Percentiles rank a stretch among this genome's conserved stretches.
Evolutionary conservation across 148 eudicot species (phyloP).

Genomic region (Rheum nobile): DNA sequence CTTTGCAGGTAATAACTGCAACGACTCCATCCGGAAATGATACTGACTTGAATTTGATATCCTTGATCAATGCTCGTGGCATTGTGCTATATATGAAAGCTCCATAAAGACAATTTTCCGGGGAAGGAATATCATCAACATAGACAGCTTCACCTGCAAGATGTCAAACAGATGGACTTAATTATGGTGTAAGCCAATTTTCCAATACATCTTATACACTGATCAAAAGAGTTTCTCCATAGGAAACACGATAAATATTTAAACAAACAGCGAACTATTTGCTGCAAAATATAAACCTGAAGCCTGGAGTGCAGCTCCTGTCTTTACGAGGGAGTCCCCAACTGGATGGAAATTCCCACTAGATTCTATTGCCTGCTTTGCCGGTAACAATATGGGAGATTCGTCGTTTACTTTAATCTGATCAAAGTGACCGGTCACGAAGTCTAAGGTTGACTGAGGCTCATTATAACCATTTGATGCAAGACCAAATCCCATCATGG

Average conservation of each 20-base stretch:
- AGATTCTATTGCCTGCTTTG: conserved; percentile 57
- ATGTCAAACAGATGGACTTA: not conserved
- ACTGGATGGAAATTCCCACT: conserved; percentile 55
- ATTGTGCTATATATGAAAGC: conserved; percentile 82
- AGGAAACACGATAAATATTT: not conserved
- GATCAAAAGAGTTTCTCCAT: too few species aligned
- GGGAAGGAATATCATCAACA: conserved; percentile 97
- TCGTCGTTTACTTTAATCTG: not conserved
- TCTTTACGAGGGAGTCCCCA: conserved; percentile 63
- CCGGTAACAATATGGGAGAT: conserved; percentile 33
- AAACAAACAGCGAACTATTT: not conserved
- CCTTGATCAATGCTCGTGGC: conserved; percentile 61
- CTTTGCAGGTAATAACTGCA: conserved; percentile 45
- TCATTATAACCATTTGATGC: conserved; percentile 18
- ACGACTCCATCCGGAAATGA: conserved; percentile 35
- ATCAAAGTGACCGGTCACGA: not conserved
- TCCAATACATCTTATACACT: too few species aligned
- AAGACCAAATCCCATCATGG: conserved; percentile 17
- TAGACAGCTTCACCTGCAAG: conserved; percentile 79
- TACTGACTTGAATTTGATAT: conserved; percentile 32
- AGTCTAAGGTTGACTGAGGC: conserved; percentile 4
- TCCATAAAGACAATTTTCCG: conserved; percentile 72
- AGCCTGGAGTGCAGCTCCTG: conserved; percentile 84
- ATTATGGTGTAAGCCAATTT: not conserved
- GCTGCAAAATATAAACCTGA: conserved; percentile 36